phyloP scores from a whole-genome alignment of 306 rosid species.

The Cucurbita argyrosperma region DNA sequence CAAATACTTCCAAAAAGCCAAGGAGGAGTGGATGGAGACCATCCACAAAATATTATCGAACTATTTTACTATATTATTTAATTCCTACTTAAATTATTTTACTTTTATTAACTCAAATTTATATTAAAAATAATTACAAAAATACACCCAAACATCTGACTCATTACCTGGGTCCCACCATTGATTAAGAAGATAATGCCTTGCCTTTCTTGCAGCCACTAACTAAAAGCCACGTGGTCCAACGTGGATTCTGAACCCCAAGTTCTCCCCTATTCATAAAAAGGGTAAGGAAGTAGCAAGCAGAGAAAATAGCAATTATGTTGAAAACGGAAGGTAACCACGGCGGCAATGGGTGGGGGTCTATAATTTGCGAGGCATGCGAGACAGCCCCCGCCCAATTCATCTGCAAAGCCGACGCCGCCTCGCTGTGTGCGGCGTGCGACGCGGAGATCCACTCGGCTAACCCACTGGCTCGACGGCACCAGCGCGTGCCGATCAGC shows the following conservation, averaged over 20 bases:
- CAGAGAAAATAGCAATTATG: conserved; percentile 5
- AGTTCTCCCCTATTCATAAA: background rate
- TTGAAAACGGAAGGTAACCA: conserved; percentile 21
- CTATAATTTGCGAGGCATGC: conserved; percentile 76
- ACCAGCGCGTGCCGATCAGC: conserved; percentile 56
- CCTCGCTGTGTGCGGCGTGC: conserved; percentile 70
- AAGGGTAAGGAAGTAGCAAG: too few relatives aligned
- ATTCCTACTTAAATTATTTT: too few relatives aligned
- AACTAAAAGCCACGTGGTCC: conserved; percentile 37
- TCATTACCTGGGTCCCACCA: conserved; percentile 6
- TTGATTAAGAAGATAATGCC: conserved; percentile 37
- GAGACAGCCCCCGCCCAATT: conserved; percentile 75
- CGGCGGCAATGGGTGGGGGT: conserved; percentile 15
- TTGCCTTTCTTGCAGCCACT: conserved; percentile 30
- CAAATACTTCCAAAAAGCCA: conserved; percentile 3
- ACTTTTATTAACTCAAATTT: too few relatives aligned
- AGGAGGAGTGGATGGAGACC: background rate
- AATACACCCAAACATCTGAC: background rate
- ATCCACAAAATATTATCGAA: too few relatives aligned
- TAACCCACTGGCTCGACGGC: conserved; percentile 83
- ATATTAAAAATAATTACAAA: too few relatives aligned
- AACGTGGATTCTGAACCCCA: conserved; percentile 26
- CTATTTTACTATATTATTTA: too few relatives aligned
- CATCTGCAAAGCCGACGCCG: conserved; percentile 79
- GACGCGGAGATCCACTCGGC: conserved; percentile 89